A percentile compares a stretch with the other conserved stretches of the same genome.
Evolutionary conservation across 257 asterid species (phyloP).

Genomic region (Ilex asprella): DNA sequence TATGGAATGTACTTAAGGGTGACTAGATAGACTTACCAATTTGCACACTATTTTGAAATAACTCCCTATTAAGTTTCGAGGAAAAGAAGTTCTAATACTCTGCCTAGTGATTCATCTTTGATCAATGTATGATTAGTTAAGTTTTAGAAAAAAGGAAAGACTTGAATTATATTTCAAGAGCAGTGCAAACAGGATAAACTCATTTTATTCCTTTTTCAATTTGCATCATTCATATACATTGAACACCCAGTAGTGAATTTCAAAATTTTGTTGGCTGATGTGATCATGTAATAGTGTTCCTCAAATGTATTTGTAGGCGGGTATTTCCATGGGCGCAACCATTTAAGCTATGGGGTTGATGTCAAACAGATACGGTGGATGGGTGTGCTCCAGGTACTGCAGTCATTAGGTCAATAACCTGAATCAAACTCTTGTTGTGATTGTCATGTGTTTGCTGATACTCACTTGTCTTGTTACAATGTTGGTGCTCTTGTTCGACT

Average conservation of each 20-base stretch:
- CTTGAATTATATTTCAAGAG: too few relatives aligned
- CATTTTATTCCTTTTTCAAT: too few relatives aligned
- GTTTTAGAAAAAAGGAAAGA: too few relatives aligned
- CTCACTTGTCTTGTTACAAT: neutral
- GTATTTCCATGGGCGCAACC: constrained; percentile 66
- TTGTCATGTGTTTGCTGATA: neutral
- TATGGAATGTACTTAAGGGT: too few relatives aligned
- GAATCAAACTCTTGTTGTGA: neutral
- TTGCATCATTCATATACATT: too few relatives aligned
- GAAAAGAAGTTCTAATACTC: too few relatives aligned
- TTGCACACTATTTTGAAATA: neutral
- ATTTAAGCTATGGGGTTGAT: constrained; percentile 80
- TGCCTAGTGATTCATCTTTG: too few relatives aligned
- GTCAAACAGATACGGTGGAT: constrained; percentile 60
- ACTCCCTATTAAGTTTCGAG: neutral
- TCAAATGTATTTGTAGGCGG: constrained; percentile 49
- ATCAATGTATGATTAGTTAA: too few relatives aligned
- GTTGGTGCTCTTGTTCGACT: neutral
- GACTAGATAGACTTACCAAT: neutral
- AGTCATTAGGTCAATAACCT: neutral
- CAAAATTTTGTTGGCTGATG: too few relatives aligned
- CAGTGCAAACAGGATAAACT: too few relatives aligned
- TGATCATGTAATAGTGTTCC: neutral
- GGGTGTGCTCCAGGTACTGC: constrained; percentile 90
- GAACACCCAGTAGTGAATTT: too few relatives aligned